These are phyloP conservation scores for Termitomyces sp. DNA, from an alignment of 768 basidiomycete genomes.

Conservation along the genomic window DNA sequence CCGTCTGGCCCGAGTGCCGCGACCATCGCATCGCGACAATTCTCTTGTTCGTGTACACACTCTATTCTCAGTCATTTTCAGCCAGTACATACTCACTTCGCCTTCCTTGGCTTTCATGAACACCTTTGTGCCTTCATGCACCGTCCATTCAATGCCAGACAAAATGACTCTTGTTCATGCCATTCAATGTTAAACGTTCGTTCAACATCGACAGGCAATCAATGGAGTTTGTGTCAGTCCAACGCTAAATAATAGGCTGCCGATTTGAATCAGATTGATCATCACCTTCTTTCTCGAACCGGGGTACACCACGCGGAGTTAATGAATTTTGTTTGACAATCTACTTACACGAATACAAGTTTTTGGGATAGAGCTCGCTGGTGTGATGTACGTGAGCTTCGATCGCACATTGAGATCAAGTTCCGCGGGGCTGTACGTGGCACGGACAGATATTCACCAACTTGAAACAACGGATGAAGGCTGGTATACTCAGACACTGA, in stretches of 20 bases:
- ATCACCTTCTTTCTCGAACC: conserved; percentile 3
- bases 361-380: background rate
- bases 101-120: background rate
- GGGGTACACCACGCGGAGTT: conserved; percentile 8
- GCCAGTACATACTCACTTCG: background rate
- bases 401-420: background rate
- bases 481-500: conserved; percentile 7
- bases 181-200: background rate
- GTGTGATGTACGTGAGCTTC: conserved; percentile 6
- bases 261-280: conserved; percentile 1
- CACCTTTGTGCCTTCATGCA: background rate
- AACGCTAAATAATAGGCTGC: background rate
- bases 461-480: conserved; percentile 1
- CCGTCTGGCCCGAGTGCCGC: background rate
- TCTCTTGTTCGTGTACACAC: background rate
- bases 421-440: background rate
- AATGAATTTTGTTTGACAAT: background rate
- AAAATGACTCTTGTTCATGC: background rate
- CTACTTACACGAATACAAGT: background rate
- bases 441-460: background rate
- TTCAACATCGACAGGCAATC: background rate
- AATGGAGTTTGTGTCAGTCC: background rate
- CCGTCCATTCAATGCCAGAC: background rate
- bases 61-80: background rate
- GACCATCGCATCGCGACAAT: background rate